Conservation (phyloP, 176 grass and related monocot genomes). For the Avena sativa region DNA sequence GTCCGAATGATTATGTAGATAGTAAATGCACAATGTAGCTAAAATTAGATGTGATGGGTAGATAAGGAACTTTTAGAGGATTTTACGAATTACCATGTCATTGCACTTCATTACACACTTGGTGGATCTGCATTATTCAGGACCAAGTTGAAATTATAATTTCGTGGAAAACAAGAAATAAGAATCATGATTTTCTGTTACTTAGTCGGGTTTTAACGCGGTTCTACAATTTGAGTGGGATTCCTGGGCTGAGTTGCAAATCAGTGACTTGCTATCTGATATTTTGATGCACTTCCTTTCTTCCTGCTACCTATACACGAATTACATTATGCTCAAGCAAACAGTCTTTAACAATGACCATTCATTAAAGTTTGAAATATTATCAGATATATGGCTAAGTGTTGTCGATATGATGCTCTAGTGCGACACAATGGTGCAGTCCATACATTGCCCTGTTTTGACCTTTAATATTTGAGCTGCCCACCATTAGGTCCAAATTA, state of each 20-base stretch:
- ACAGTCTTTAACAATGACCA: not conserved
- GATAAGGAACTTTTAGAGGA: not conserved
- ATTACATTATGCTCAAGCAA: not conserved
- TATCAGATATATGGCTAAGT: not conserved
- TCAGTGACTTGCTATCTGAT: not conserved
- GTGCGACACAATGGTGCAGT: not conserved
- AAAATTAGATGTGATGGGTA: not conserved
- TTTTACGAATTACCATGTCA: constrained; percentile 3
- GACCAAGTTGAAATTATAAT: not conserved
- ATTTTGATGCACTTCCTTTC: not conserved
- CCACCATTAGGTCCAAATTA: no score
- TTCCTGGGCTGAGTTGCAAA: not conserved
- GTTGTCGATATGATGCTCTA: not conserved
- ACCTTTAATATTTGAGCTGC: not conserved
- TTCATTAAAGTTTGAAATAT: not conserved
- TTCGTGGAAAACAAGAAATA: not conserved
- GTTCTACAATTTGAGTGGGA: not conserved
- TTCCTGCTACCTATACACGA: not conserved
- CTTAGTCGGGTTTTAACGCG: not conserved
- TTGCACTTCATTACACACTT: not conserved
- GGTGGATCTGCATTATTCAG: not conserved
- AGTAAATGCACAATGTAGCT: not conserved
- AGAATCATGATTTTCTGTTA: not conserved
- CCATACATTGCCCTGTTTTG: not conserved
- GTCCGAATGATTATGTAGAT: not conserved